Evolutionary conservation across 192 early-diverging fungal genomes (phyloP), one percentile per base, ranked within the genome.

Genomic region (Pilaira anomala): DNA sequence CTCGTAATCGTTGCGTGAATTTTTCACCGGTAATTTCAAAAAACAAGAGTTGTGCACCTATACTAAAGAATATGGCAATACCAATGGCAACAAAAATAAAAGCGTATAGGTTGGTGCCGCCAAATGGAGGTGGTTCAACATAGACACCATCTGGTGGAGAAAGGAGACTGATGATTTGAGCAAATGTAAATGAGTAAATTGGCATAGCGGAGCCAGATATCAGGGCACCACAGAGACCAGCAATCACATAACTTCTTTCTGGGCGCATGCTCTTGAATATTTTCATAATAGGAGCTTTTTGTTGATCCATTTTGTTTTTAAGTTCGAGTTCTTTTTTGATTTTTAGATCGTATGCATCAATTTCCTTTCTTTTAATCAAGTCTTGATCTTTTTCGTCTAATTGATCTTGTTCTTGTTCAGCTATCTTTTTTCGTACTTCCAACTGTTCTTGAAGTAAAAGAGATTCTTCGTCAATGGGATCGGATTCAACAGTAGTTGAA

Each of bases 151-250:
- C 63, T 39, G 60, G 71, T 7, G 19, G 16, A 49, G 24, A 51
- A 33, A 52, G 48, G 50, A 50, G 51, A 30, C 29, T 45, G 22
- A 60, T 50, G 28, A 59, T 39, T 48, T 28, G 0, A 25, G 29
- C 21, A 28, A 87, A 88, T 64, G 88, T 72, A 19, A 88, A 66
- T 29, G 92, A 83, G 69, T 92, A 95, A 16, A 85, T 62, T 9
- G 93, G 93, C 62, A 90, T 82, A n/a, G 88, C 44, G 13, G 78
- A 80, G 49, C 92, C 94, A 66, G 84, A 86, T 40, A 88, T 62
- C 16, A 80, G 67, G n/a, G 89, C 77, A 19, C 80, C 79, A 21
- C 89, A 39, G 6, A 76, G 48, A 46, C 88, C 93, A 7, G 87
- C 50, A 24, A 78, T 21, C 19, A 93, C 59, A 5, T 76, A 41